Percentiles rank a stretch among this genome's conserved stretches.
These are phyloP conservation scores for Diplosphaera chodatii DNA, from an alignment of 139 green algal species.

Conservation along the genomic window DNA sequence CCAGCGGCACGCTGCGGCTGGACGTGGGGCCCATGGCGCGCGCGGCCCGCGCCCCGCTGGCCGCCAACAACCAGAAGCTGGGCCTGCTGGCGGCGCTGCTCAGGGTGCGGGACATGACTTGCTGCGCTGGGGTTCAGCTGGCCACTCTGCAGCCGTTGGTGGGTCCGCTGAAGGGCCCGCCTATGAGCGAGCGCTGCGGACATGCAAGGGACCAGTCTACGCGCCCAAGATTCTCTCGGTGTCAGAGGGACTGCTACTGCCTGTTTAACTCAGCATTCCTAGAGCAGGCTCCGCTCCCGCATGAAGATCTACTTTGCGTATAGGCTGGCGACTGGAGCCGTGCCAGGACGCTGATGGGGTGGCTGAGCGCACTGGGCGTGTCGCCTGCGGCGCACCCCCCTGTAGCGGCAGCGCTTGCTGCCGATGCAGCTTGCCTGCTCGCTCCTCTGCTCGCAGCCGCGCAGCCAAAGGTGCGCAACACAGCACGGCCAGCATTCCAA, in stretches of 20 bases:
- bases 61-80: conserved; percentile 37
- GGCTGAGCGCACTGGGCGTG: conserved; percentile 31
- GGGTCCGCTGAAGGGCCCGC: too few species aligned
- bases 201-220: too few species aligned
- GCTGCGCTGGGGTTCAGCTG: too few species aligned
- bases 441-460: not conserved
- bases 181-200: too few species aligned
- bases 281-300: too few species aligned
- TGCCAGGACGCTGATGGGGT: conserved; percentile 26
- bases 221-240: too few species aligned
- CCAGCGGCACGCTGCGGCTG: conserved; percentile 40
- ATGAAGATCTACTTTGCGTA: conserved; percentile 1
- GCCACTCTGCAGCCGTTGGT: too few species aligned
- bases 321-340: conserved; percentile 42
- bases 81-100: conserved; percentile 48
- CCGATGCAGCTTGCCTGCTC: not conserved
- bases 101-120: conserved; percentile 7
- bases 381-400: conserved; percentile 28
- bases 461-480: not conserved
- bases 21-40: conserved; percentile 19
- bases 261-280: too few species aligned
- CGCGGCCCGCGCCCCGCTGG: conserved; percentile 10
- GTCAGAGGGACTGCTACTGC: too few species aligned
- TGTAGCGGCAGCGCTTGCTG: conserved; percentile 30
- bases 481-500: too few species aligned